Evolutionary conservation across 2,329 filamentous ascomycete genomes (phyloP).

Genomic region (Colletotrichum camelliae): DNA sequence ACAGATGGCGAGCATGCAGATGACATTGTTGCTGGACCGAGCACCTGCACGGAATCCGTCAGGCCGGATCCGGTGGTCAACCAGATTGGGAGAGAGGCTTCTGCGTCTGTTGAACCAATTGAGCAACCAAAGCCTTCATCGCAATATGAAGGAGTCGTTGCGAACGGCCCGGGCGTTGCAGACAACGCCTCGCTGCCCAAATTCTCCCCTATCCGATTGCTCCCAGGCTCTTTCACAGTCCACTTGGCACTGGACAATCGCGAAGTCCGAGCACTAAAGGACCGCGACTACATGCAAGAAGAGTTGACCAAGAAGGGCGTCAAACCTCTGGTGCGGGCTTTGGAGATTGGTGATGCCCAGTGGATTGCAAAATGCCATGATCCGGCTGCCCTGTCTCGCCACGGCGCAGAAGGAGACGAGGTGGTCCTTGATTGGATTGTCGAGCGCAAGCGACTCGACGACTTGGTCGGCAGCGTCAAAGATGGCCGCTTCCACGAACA

Average conservation of each 20-base stretch:
- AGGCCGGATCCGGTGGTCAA: neutral
- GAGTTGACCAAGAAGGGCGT: slow-evolving; percentile 72
- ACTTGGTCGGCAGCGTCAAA: slow-evolving; percentile 80
- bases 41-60: neutral
- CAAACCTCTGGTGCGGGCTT: slow-evolving; percentile 67
- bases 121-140: slow-evolving; percentile 26
- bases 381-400: slow-evolving; percentile 55
- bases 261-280: slow-evolving; percentile 74
- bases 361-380: slow-evolving; percentile 80
- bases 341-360: slow-evolving; percentile 77
- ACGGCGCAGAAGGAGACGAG: slow-evolving; percentile 70
- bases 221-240: slow-evolving; percentile 72
- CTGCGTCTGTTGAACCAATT: neutral
- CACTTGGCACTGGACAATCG: slow-evolving; percentile 77
- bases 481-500: slow-evolving; percentile 85
- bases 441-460: slow-evolving; percentile 81
- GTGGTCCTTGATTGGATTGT: slow-evolving; percentile 81
- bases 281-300: slow-evolving; percentile 79
- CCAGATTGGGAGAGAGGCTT: neutral
- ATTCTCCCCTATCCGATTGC: slow-evolving; percentile 66
- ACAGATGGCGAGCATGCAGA: slow-evolving; percentile 25
- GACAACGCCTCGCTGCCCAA: slow-evolving; percentile 41
- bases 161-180: slow-evolving; percentile 37
- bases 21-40: slow-evolving; percentile 21
- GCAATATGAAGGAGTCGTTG: slow-evolving; percentile 44